phyloP scores from a whole-genome alignment of 352 stramenopile genomes.

The Phytophthora cactorum region DNA sequence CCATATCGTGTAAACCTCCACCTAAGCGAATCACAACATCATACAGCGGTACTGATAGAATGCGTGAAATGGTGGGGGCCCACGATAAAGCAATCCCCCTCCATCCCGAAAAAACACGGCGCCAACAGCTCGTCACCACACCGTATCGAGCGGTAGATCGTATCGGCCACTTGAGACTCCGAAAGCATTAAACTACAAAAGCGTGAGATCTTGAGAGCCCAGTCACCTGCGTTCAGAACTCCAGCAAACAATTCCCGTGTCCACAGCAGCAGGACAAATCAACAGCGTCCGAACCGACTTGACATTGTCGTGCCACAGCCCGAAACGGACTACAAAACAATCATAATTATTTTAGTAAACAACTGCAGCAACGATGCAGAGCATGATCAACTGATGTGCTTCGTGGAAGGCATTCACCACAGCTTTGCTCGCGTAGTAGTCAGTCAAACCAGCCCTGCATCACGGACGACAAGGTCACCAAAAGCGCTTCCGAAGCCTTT shows the following conservation, averaged over 20 bases:
- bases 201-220: conserved; percentile 41
- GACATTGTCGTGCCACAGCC: conserved; percentile 67
- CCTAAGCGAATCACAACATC: conserved; percentile 61
- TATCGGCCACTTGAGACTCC: conserved; percentile 53
- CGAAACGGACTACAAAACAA: conserved; percentile 64
- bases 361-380: conserved; percentile 3
- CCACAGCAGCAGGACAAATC: conserved; percentile 72
- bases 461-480: conserved; percentile 85
- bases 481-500: conserved; percentile 45
- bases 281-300: conserved; percentile 71
- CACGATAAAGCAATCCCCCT: conserved; percentile 57
- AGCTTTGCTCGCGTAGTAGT: conserved; percentile 86
- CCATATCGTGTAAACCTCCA: conserved; percentile 75
- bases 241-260: conserved; percentile 85
- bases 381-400: conserved; percentile 32
- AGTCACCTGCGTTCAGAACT: conserved; percentile 46
- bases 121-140: conserved; percentile 62
- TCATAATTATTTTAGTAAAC: not conserved
- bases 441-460: conserved; percentile 70
- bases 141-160: conserved; percentile 61
- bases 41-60: conserved; percentile 63
- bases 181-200: conserved; percentile 58
- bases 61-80: conserved; percentile 49
- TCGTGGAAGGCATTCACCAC: conserved; percentile 80
- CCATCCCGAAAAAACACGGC: conserved; percentile 71